Evolutionary conservation across 1,284 basidiomycete species (phyloP), one percentile per base, ranked within the genome.

Genomic region (Moniliophthora roreri): DNA sequence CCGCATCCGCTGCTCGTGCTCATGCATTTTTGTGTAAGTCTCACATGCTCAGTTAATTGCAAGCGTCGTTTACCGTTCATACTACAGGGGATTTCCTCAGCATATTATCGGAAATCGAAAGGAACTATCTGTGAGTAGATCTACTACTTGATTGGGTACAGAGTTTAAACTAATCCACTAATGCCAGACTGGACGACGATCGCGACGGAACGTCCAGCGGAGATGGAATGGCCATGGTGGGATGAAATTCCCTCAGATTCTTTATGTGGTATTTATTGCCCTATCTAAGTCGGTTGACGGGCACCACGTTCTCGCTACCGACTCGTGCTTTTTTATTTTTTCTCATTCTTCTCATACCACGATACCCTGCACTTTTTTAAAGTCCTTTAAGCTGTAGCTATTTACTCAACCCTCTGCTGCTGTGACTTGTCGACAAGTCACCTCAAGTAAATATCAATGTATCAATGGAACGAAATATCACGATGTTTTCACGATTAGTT

Each of bases 31-130:
- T 91, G 55, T 91, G 87, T 88, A 65, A 66, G 85, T 70, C 36
- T 32, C 42, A 52, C 41, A 38, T 52, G 42, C 63, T 66, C 48
- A 55, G 52, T 52, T 39, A 45, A 28, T 39, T 52, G 40, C 56
- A 53, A 46, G 51, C 23, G 51, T 50, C 20, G 32, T 56, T 40
- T 44, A 49, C 40, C 11, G 34, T 52, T 48, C 47, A 26, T 36
- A 20, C 21, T 18, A n/a, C 65, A 92, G 90, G 90, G 89, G 91
- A 94, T 75, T 95, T 94, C 71, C 71, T 94, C 36, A 90, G 88
- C 44, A 93, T 94, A 60, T 69, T 95, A 36, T 90, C 87, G 18
- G 92, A 94, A 69, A 93, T 95, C 60, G 92, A 94, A 63, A 74
- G 88, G 59, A 91, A 91, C 69, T 91, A 91, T 74, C 67, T 91